Conservation (phyloP, 257 asterid genomes). For the Fraxinus anomala region DNA sequence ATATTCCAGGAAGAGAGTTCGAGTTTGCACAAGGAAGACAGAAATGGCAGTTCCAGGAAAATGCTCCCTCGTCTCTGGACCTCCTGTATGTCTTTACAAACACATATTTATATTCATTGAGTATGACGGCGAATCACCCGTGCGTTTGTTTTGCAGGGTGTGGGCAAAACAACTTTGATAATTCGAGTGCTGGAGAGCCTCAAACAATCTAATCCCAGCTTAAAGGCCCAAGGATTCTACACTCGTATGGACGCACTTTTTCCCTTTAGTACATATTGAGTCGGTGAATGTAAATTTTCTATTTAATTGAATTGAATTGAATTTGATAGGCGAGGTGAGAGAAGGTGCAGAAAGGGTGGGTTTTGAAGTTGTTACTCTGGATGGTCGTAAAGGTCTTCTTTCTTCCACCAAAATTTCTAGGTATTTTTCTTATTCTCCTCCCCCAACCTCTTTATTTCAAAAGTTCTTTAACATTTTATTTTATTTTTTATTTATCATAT, state of each 20-base stretch:
- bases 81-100: constrained; percentile 46
- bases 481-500: neutral
- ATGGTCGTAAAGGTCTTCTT: constrained; percentile 69
- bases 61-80: constrained; percentile 72
- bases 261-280: constrained; percentile 4
- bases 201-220: constrained; percentile 51
- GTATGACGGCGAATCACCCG: neutral
- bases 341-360: constrained; percentile 77
- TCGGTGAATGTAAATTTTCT: neutral
- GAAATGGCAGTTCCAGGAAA: constrained; percentile 59
- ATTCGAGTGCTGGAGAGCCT: constrained; percentile 68
- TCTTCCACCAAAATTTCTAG: constrained; percentile 61
- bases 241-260: constrained; percentile 51
- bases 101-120: neutral
- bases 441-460: constrained; percentile 8
- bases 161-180: constrained; percentile 83
- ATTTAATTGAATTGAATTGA: constrained; percentile 20
- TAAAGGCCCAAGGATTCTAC: constrained; percentile 80
- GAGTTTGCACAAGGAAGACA: neutral
- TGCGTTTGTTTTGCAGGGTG: constrained; percentile 49
- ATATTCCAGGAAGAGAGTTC: neutral
- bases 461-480: neutral
- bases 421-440: constrained; percentile 26
- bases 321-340: constrained; percentile 68
- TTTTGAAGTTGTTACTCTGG: constrained; percentile 78